These are phyloP conservation scores for Penicillium argentinense DNA, from an alignment of 495 filamentous ascomycete genomes.

Conservation along the genomic window DNA sequence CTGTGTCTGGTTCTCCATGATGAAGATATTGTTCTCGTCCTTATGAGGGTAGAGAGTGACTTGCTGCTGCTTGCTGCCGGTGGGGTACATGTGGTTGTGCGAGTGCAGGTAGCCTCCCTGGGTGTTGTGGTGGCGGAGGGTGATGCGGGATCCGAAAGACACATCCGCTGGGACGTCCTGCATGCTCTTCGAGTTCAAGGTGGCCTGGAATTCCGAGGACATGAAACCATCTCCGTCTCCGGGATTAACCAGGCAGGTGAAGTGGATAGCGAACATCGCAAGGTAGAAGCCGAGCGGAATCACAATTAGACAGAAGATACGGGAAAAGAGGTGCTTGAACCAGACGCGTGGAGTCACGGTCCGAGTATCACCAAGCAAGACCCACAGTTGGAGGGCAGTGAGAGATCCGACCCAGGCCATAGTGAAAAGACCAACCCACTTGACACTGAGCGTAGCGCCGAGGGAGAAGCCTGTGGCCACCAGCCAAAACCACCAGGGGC, in stretches of 20 bases:
- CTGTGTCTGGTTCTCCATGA: constrained; percentile 94
- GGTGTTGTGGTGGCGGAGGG: constrained; percentile 89
- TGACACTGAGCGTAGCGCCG: constrained; percentile 91
- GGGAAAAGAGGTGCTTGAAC: constrained; percentile 92
- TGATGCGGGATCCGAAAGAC: constrained; percentile 80
- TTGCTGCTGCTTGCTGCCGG: constrained; percentile 96
- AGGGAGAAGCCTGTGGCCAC: constrained; percentile 80
- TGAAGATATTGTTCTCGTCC: constrained; percentile 95
- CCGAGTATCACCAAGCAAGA: constrained; percentile 83
- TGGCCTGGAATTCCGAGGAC: constrained; percentile 98
- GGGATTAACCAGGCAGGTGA: constrained; percentile 86
- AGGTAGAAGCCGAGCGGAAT: constrained; percentile 91
- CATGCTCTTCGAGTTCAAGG: constrained; percentile 94
- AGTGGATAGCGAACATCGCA: constrained; percentile 94
- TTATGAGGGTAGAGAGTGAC: constrained; percentile 98
- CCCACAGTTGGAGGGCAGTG: constrained; percentile 90
- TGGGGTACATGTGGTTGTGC: constrained; percentile 95
- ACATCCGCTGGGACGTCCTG: constrained; percentile 91
- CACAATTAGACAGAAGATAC: constrained; percentile 87
- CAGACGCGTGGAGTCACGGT: constrained; percentile 83
- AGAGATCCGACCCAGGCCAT: constrained; percentile 96
- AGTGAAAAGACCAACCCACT: constrained; percentile 98
- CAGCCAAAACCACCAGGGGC: constrained; percentile 98
- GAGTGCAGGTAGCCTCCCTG: constrained; percentile 98
- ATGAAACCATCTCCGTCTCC: constrained; percentile 99